These are phyloP conservation scores for Pestalotiopsis sp. DNA, from an alignment of 2,329 filamentous ascomycete genomes.

Conservation along the genomic window DNA sequence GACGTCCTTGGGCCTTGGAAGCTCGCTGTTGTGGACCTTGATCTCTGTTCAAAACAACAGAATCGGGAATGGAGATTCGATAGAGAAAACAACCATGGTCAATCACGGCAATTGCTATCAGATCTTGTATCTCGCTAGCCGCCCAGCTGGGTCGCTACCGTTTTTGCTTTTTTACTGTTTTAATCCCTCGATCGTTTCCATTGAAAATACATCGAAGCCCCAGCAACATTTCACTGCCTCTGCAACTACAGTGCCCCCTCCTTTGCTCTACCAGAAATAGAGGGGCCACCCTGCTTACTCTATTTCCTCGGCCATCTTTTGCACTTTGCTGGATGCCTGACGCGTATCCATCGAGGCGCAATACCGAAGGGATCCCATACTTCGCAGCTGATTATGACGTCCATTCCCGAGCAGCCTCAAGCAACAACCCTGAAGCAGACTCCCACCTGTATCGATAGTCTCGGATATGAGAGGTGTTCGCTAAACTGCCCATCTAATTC, in stretches of 20 bases:
- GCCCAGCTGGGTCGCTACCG: neutral
- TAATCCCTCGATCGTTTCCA: neutral
- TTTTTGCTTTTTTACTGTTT: neutral
- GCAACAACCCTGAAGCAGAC: conserved; percentile 2
- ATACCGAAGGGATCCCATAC: neutral
- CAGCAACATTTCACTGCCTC: neutral
- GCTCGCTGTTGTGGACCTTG: neutral
- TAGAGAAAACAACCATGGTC: neutral
- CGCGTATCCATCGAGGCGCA: conserved; percentile 7
- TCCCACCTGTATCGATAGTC: neutral
- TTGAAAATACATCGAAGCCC: neutral
- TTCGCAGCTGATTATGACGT: neutral
- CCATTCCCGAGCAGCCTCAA: neutral
- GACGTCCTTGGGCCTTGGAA: conserved; percentile 6
- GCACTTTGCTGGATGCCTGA: conserved; percentile 1
- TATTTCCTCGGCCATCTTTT: neutral
- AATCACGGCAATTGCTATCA: conserved; percentile 3
- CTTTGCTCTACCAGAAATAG: neutral
- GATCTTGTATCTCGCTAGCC: neutral
- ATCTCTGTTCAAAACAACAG: conserved; percentile 3
- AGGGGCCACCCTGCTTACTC: neutral
- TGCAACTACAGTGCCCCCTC: neutral
- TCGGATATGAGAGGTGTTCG: neutral
- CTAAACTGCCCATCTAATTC: neutral
- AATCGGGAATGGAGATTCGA: conserved; percentile 2